Evolutionary conservation across 106 monocot species (phyloP).

Genomic region (Dendrobium chrysotoxum): DNA sequence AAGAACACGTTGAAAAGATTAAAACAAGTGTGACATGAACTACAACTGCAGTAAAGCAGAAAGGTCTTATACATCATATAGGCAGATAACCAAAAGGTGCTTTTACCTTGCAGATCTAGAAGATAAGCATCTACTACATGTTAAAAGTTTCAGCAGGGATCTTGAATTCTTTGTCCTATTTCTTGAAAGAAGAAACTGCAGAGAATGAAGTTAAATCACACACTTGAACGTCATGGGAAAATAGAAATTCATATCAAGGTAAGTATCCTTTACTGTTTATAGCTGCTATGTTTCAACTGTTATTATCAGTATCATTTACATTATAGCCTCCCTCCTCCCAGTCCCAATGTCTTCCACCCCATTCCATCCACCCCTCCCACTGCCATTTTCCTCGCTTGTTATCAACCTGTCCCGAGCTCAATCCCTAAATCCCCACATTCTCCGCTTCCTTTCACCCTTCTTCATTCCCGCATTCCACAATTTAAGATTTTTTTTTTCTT

Average conservation of each 20-base stretch:
- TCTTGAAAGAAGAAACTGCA: constrained; percentile 37
- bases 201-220: not conserved
- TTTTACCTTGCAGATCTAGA: constrained; percentile 5
- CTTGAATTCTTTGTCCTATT: constrained; percentile 30
- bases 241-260: not conserved
- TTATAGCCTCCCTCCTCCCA: too few species aligned
- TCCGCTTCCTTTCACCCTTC: too few species aligned
- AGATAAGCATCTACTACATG: constrained; percentile 49
- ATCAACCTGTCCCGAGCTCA: too few species aligned
- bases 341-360: too few species aligned
- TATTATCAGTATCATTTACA: too few species aligned
- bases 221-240: not conserved
- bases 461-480: too few species aligned
- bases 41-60: not conserved
- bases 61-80: not conserved
- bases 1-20: not conserved
- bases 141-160: constrained; percentile 33
- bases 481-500: too few species aligned
- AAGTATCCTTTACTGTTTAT: not conserved
- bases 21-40: not conserved
- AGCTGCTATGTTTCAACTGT: too few species aligned
- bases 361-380: too few species aligned
- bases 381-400: too few species aligned
- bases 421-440: too few species aligned
- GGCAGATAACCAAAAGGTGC: not conserved